A percentile compares a stretch with the other conserved stretches of the same genome.
These are phyloP conservation scores for Waltergamsia citrina DNA, from an alignment of 2,329 filamentous ascomycete species.

Conservation along the genomic window DNA sequence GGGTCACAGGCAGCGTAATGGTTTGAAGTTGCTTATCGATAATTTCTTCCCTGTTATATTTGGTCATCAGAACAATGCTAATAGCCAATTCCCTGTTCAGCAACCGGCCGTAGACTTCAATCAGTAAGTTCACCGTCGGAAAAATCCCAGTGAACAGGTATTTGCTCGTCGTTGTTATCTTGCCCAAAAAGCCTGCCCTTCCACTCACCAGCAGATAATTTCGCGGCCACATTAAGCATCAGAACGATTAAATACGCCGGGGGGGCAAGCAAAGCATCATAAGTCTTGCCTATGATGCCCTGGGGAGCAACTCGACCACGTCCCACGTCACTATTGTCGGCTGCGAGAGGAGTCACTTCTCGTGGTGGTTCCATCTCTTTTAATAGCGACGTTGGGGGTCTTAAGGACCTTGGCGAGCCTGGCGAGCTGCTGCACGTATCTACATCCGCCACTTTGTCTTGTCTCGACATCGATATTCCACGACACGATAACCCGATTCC, in stretches of 20 bases:
- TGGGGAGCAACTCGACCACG: constrained; percentile 21
- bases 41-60: no score
- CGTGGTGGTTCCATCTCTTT: constrained; percentile 7
- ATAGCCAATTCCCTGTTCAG: no score
- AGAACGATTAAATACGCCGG: constrained; percentile 68
- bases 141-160: constrained; percentile 3
- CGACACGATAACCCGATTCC: no score
- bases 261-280: constrained; percentile 68
- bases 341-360: no score
- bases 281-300: constrained; percentile 67
- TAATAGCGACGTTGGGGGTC: neutral
- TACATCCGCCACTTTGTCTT: neutral
- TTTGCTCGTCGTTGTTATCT: constrained; percentile 1
- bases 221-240: constrained; percentile 73
- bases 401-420: neutral
- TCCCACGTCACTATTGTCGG: no score
- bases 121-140: constrained; percentile 17
- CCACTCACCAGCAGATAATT: constrained; percentile 58
- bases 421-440: neutral
- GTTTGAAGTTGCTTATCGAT: no score
- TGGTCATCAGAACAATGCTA: no score
- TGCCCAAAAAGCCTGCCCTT: constrained; percentile 27
- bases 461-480: neutral
- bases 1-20: no score
- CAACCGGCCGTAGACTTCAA: no score